Evolutionary conservation across 140 eudicot species (phyloP).

Genomic region (Erigeron philadelphicus): DNA sequence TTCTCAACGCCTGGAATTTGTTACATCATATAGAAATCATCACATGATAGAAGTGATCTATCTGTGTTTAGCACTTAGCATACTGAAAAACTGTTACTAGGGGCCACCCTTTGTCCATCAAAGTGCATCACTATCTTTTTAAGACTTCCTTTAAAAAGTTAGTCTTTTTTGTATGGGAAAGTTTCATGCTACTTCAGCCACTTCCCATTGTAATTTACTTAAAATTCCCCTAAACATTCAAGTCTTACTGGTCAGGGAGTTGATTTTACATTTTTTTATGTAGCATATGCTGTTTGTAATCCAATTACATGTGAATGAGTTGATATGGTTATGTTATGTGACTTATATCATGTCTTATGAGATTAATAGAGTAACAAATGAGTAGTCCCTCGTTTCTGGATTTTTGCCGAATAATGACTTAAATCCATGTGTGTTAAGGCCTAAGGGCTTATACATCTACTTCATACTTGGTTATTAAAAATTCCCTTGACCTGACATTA

Average conservation of each 20-base stretch:
- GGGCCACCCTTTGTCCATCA: not conserved
- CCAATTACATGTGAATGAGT: too few relatives aligned
- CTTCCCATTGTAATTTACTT: not conserved
- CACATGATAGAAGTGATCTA: conserved; percentile 6
- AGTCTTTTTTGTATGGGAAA: too few relatives aligned
- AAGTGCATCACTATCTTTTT: not conserved
- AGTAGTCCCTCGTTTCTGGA: not conserved
- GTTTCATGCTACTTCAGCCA: not conserved
- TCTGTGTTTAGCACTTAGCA: not conserved
- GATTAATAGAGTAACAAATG: not conserved
- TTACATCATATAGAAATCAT: not conserved
- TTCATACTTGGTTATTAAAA: not conserved
- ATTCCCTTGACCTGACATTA: too few relatives aligned
- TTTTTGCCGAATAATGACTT: not conserved
- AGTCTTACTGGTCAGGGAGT: too few relatives aligned
- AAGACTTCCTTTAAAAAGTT: too few relatives aligned
- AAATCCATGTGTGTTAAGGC: not conserved
- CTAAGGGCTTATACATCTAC: not conserved
- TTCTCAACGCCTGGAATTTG: not conserved
- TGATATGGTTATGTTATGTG: too few relatives aligned
- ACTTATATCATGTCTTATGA: not conserved
- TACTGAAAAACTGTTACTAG: not conserved
- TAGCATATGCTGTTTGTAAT: too few relatives aligned
- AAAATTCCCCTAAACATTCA: too few relatives aligned
- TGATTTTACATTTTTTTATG: too few relatives aligned